Base-by-base conservation (phyloP, 257 asterid genomes). In the Penstemon eatonii region DNA sequence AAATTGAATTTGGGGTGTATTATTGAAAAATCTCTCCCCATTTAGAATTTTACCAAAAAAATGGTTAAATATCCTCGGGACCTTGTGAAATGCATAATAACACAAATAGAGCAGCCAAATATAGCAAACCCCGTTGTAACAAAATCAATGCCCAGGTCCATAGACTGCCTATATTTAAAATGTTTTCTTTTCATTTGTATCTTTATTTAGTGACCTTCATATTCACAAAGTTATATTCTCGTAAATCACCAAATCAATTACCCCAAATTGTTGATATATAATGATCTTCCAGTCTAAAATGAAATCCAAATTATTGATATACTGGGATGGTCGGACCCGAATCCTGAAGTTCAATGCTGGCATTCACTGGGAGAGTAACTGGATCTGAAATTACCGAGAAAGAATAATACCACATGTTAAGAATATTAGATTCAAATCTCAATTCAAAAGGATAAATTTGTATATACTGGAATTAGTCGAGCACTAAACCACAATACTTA, bases 361-460 rank as follows among this genome's bases (percentile, higher is more conserved):
- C 76, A 54, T 50, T 25, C 68, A 51, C 49, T 66, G 33, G 60
- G 56, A 43, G 40, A 59, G 63, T 46, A 46, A 12, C 50, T 56
- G 51, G 52, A 69, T 73, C 76, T 73, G 79, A 53, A 54, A 73
- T 25, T 40, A 45, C 10, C 57, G 69, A 69, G 5, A 9, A 73
- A 19, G 43, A 59, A 63, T 36, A 51, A 68, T 45, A 51, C 41
- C 52, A 57, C 15, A 9, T 39, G 8, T 63, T 42, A 19, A 4
- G 3, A 42, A 19, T 9, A 46, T 33, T 52, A 25, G 11, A 9
- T 36, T 8, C 9, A 3, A 63, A 46, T 40, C 44, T 33, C 67
- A 5, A 25, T 25, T 25, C 33, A 25, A 0, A 1, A 25, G 33
- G 33, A 25, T 1, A 25, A 25, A 63, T 58, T 63, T 54, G 13